Evolutionary conservation across 2,329 filamentous ascomycete genomes (phyloP).

Genomic region (Phialocephala subalpina): DNA sequence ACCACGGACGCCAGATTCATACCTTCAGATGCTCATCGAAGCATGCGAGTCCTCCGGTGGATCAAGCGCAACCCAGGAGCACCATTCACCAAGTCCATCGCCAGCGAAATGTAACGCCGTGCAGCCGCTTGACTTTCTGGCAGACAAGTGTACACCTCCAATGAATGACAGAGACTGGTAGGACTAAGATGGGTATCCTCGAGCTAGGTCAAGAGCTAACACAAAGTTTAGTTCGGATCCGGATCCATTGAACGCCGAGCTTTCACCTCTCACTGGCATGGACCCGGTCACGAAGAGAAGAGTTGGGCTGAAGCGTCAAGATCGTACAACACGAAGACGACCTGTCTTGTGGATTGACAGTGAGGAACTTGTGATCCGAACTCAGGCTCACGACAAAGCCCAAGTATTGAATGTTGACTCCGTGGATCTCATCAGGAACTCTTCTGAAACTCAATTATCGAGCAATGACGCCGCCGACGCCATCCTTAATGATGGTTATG

Average conservation of each 20-base stretch:
- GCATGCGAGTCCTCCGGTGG: conserved; percentile 6
- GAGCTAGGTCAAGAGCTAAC: not conserved
- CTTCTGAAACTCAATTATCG: no score
- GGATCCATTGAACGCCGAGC: not conserved
- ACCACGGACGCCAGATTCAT: conserved; percentile 30
- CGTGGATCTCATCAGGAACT: not conserved
- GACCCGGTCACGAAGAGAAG: not conserved
- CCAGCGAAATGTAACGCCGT: conserved; percentile 20
- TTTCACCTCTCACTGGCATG: not conserved
- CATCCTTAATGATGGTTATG: no score
- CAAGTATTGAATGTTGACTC: not conserved
- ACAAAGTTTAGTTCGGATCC: not conserved
- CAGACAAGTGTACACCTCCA: conserved; percentile 12
- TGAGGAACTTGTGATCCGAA: not conserved
- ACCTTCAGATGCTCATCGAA: conserved; percentile 31
- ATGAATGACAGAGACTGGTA: conserved; percentile 6
- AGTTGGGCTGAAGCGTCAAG: not conserved
- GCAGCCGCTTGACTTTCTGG: conserved; percentile 26
- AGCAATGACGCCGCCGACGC: no score
- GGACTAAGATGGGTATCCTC: not conserved
- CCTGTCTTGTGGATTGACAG: not conserved
- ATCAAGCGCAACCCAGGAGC: not conserved
- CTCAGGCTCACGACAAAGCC: not conserved
- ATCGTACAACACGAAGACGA: not conserved
- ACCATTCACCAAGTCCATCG: conserved; percentile 19